These are phyloP conservation scores for Stellera chamaejasme DNA, from an alignment of 345 rosid species.

Conservation along the genomic window DNA sequence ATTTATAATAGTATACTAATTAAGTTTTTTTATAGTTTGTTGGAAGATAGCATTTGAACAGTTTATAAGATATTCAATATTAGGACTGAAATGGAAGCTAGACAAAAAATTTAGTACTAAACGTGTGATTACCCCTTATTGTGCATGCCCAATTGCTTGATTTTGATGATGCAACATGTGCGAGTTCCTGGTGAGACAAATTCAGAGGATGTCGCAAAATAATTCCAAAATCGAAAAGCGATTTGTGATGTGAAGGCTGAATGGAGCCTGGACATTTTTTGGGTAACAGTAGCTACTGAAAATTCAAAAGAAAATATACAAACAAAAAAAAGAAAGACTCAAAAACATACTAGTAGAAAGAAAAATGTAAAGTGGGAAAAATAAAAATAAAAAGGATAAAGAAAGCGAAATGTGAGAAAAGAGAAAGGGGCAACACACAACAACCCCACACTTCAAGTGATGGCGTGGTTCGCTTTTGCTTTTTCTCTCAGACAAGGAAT, in stretches of 20 bases:
- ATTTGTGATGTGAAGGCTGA: no score
- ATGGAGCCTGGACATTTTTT: background rate
- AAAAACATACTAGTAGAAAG: conserved; percentile 42
- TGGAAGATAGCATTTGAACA: no score
- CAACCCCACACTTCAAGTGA: conserved; percentile 10
- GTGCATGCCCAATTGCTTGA: conserved; percentile 1
- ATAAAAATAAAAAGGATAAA: conserved; percentile 16
- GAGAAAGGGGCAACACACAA: conserved; percentile 11
- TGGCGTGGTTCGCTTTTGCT: conserved; percentile 41
- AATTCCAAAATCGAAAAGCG: conserved; percentile 22
- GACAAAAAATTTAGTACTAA: no score
- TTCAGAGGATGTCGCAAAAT: conserved; percentile 1
- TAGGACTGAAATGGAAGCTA: no score
- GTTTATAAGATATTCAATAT: no score
- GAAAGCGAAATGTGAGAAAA: conserved; percentile 42
- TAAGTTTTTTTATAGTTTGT: no score
- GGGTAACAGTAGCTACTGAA: conserved; percentile 9
- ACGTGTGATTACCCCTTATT: no score
- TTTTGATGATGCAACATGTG: conserved; percentile 11
- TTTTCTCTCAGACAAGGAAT: conserved; percentile 40
- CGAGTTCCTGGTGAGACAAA: conserved; percentile 23
- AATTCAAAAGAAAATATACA: background rate
- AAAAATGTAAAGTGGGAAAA: conserved; percentile 30
- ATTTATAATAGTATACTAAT: no score
- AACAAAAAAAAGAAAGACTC: conserved; percentile 7